These are phyloP conservation scores for Boletus sp. DNA, from an alignment of 1,284 basidiomycete genomes.

Conservation along the genomic window DNA sequence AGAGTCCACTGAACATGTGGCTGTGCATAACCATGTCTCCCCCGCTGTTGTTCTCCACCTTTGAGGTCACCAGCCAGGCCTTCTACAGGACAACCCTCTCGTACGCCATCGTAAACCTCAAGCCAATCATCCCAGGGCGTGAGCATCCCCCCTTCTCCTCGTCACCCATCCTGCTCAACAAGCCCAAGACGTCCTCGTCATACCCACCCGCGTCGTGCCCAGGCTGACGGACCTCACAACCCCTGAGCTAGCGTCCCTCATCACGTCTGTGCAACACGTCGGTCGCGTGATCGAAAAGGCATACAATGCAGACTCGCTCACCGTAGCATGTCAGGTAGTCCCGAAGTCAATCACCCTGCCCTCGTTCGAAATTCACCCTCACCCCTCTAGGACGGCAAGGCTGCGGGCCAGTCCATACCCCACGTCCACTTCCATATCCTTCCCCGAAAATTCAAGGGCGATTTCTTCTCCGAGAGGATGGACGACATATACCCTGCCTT, in stretches of 20 bases:
- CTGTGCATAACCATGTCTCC: constrained; percentile 24
- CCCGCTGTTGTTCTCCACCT: constrained; percentile 69
- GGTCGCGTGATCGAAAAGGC: constrained; percentile 64
- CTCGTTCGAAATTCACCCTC: background rate
- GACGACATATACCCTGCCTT: constrained; percentile 79
- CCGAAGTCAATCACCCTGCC: background rate
- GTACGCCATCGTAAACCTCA: constrained; percentile 88
- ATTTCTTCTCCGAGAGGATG: constrained; percentile 63
- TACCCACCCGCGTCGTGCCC: constrained; percentile 73
- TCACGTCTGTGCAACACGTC: constrained; percentile 71
- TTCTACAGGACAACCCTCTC: constrained; percentile 72
- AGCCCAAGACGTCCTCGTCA: constrained; percentile 78
- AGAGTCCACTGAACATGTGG: constrained; percentile 12
- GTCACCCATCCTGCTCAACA: background rate
- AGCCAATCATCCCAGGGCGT: constrained; percentile 91
- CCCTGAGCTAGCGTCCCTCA: constrained; percentile 74
- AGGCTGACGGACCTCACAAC: constrained; percentile 71
- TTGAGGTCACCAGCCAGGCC: constrained; percentile 79
- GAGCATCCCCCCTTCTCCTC: constrained; percentile 34
- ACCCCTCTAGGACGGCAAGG: constrained; percentile 70
- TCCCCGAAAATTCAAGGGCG: constrained; percentile 68
- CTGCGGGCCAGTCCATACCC: constrained; percentile 82
- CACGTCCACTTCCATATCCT: constrained; percentile 91
- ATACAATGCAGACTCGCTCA: constrained; percentile 74
- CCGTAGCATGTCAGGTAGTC: constrained; percentile 73